Conservation (phyloP, 1,284 basidiomycete genomes). For the Butyriboletus appendiculatus region DNA sequence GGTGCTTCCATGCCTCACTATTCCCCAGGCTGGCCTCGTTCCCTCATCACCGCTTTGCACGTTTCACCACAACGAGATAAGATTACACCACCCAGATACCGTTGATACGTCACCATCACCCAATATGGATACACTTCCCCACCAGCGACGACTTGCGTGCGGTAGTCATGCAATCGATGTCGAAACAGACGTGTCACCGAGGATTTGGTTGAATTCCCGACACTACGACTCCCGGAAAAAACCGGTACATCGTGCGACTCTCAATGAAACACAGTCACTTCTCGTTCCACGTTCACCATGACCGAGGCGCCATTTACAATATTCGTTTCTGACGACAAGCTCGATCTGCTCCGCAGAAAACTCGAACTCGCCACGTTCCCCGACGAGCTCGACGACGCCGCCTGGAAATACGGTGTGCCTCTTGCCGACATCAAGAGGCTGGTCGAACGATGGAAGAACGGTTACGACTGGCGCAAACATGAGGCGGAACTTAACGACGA, state of each 20-base stretch:
- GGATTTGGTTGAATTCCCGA: too few relatives aligned
- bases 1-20: too few relatives aligned
- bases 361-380: slow-evolving; percentile 40
- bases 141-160: too few relatives aligned
- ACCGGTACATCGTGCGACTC: neutral
- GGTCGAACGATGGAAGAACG: slow-evolving; percentile 39
- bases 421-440: slow-evolving; percentile 43
- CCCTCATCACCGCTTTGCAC: too few relatives aligned
- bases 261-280: neutral
- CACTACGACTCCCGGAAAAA: neutral
- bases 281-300: neutral
- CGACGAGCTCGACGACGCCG: slow-evolving; percentile 42
- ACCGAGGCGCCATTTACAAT: slow-evolving; percentile 32
- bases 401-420: slow-evolving; percentile 43
- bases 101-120: slow-evolving; percentile 11
- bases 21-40: too few relatives aligned
- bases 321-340: slow-evolving; percentile 32
- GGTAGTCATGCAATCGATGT: too few relatives aligned
- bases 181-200: too few relatives aligned
- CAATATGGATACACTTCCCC: slow-evolving; percentile 9
- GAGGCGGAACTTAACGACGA: slow-evolving; percentile 41
- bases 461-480: slow-evolving; percentile 46
- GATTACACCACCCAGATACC: too few relatives aligned
- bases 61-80: too few relatives aligned
- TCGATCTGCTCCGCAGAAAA: slow-evolving; percentile 35